phyloP scores from a whole-genome alignment of 306 rosid species.

The Trifolium repens region DNA sequence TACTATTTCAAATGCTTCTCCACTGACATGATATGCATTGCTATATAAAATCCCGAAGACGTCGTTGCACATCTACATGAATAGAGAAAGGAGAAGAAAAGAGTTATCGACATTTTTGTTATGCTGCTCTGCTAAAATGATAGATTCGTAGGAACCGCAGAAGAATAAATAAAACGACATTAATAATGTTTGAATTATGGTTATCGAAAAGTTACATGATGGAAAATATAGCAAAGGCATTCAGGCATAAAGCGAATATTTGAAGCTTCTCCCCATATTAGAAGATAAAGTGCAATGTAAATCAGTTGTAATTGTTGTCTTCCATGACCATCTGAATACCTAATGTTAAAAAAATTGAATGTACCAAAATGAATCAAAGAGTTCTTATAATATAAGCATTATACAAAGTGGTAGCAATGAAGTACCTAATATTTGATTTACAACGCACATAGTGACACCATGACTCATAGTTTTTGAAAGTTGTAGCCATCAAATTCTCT shows the following conservation, averaged over 20 bases:
- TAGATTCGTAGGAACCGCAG: background rate
- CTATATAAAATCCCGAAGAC: conserved; percentile 59
- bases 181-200: conserved; percentile 26
- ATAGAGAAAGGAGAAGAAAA: background rate
- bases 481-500: conserved; percentile 49
- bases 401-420: conserved; percentile 35
- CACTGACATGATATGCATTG: conserved; percentile 60
- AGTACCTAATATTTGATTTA: conserved; percentile 66
- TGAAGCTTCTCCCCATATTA: conserved; percentile 99
- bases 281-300: conserved; percentile 89
- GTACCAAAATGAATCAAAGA: conserved; percentile 35
- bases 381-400: conserved; percentile 35
- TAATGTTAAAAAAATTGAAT: conserved; percentile 41
- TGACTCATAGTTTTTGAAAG: conserved; percentile 85
- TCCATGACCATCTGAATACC: conserved; percentile 56
- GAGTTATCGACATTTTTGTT: conserved; percentile 24
- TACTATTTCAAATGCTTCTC: conserved; percentile 50
- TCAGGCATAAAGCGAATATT: conserved; percentile 98
- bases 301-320: conserved; percentile 71
- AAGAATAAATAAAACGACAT: conserved; percentile 19
- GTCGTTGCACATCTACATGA: conserved; percentile 76
- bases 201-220: conserved; percentile 63
- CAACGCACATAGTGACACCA: conserved; percentile 87
- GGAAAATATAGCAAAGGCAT: conserved; percentile 96
- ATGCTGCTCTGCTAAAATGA: background rate